Conservation (phyloP, 1,284 basidiomycete species). For the Singerocomus rubriflavus region DNA sequence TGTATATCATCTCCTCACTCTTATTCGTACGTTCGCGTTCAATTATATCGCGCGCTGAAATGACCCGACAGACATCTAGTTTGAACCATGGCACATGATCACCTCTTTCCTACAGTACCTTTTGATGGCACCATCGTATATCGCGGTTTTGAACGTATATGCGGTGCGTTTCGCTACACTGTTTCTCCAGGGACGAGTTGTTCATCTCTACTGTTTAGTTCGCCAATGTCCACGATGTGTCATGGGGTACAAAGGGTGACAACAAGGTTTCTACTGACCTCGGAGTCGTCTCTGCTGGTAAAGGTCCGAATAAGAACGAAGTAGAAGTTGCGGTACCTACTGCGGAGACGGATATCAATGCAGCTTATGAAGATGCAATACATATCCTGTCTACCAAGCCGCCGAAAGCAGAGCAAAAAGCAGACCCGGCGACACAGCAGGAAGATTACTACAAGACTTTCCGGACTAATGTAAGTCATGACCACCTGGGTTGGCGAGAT, state of each 20-base stretch:
- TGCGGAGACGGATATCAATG: constrained; percentile 83
- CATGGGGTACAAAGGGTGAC: constrained; percentile 92
- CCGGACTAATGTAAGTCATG: constrained; percentile 68
- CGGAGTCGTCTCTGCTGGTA: constrained; percentile 66
- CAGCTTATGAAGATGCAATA: constrained; percentile 82
- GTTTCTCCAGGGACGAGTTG: constrained; percentile 1
- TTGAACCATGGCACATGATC: constrained; percentile 91
- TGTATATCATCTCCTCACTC: constrained; percentile 79
- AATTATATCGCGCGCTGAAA: neutral
- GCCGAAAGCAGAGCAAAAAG: constrained; percentile 62
- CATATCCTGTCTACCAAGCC: constrained; percentile 73
- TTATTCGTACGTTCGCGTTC: constrained; percentile 65
- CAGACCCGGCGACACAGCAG: constrained; percentile 67
- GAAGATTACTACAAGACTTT: constrained; percentile 90
- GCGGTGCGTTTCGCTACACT: constrained; percentile 50
- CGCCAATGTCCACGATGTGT: constrained; percentile 85
- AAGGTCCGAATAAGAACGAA: constrained; percentile 54
- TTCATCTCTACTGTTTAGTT: constrained; percentile 46
- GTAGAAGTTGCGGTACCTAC: constrained; percentile 82
- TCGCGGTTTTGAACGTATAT: constrained; percentile 87
- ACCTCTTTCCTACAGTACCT: constrained; percentile 95
- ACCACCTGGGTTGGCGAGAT: constrained; percentile 1
- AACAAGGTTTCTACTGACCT: constrained; percentile 83
- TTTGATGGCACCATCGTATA: constrained; percentile 90
- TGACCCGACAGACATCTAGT: constrained; percentile 39